Base-by-base conservation (phyloP, 1,284 basidiomycete species). In the Malassezia sp. region DNA sequence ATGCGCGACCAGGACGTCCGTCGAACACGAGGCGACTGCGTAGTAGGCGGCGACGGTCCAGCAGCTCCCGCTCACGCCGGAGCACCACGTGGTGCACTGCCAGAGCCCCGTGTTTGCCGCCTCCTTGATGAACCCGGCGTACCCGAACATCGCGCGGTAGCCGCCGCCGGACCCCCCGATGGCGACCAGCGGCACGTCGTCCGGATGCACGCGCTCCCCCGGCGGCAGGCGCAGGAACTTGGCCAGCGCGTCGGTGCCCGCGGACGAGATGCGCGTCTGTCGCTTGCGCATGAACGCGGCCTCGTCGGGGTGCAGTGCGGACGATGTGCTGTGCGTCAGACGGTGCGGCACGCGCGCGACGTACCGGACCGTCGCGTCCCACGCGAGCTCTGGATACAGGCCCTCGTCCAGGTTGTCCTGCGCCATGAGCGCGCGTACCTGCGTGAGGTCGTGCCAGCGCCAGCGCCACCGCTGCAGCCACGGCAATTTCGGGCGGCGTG, bases 81-180 rank as follows among this genome's bases (percentile, higher is more conserved):
- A 64, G 2, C 47, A 53, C 58, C 67, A 71, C 4, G 58, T 56
- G 14, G 59, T 43, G 44, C 62, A 51, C 42, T 63, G 55, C 67
- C 67, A 70, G 22, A 70, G 45, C 5, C 54, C 55, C 12, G 56
- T 49, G 14, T 55, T 52, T 38, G 65, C 58, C 10, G 67, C 49
- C 2, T 60, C 65, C 2, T 59, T 54, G 31, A 67, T 50, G 27
- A 59, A 58, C 15, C 56, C 61, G 5, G 59, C 50, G 36, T 58
- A 63, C 21, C 56, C 59, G 29, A 57, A 67, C 52, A 56, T 67
- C 23, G 70, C 70, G 10, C 70, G 54, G 31, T 68, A 70, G 17
- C 70, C 70, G n/a, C 70, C 70, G 9, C 70, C 70, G 1, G 57
- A 61, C n/a, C 68, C 70, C 8, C 70, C 68, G 9, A 71, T 41